A percentile compares a stretch with the other conserved stretches of the same genome.
These are phyloP conservation scores for Geotrichum klebahnii DNA, from an alignment of 1,139 yeast species.

Conservation along the genomic window DNA sequence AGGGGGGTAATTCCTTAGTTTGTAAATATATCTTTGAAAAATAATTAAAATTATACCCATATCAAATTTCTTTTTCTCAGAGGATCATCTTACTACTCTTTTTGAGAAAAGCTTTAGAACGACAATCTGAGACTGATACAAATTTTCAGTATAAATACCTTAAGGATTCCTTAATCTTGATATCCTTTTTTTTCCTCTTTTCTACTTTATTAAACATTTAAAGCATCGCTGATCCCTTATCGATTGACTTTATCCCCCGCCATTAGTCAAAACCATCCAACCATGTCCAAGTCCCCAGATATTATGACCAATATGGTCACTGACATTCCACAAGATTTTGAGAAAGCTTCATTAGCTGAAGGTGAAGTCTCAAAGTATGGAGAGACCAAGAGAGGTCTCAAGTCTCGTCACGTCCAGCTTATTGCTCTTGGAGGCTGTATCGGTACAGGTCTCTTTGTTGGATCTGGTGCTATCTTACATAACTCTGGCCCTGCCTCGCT, in stretches of 20 bases:
- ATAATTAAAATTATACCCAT: too few relatives aligned
- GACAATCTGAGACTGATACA: too few relatives aligned
- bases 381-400: constrained; percentile 40
- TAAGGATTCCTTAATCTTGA: too few relatives aligned
- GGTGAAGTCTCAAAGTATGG: constrained; percentile 26
- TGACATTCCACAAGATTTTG: constrained; percentile 7
- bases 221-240: too few relatives aligned
- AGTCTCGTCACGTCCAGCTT: constrained; percentile 68
- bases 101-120: too few relatives aligned
- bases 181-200: too few relatives aligned
- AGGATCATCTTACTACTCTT: too few relatives aligned
- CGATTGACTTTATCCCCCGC: not conserved
- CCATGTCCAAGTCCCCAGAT: not conserved
- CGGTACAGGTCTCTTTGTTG: constrained; percentile 72
- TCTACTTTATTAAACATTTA: too few relatives aligned
- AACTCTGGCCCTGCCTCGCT: constrained; percentile 67
- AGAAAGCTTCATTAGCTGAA: constrained; percentile 2
- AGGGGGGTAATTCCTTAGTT: too few relatives aligned
- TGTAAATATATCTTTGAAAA: too few relatives aligned
- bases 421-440: constrained; percentile 86
- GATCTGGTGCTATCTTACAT: constrained; percentile 55
- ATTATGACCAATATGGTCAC: not conserved
- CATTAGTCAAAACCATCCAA: not conserved
- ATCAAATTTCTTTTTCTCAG: too few relatives aligned
- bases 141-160: too few relatives aligned